Conservation (phyloP, 768 basidiomycete genomes). For the Xerocomus brunneocitrinus region DNA sequence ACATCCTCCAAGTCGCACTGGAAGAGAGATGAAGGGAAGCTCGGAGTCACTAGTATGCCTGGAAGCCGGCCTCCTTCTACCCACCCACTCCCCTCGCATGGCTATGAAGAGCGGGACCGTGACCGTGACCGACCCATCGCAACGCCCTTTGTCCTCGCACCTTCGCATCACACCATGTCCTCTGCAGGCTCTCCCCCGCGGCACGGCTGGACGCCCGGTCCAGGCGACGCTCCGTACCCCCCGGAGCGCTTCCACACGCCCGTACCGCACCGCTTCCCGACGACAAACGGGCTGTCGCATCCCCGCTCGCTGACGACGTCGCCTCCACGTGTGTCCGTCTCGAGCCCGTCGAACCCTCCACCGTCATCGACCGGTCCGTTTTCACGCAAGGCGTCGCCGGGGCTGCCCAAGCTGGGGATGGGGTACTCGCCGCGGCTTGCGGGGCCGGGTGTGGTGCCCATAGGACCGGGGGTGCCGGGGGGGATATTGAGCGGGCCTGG, state of each 20-base stretch:
- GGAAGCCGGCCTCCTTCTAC: conserved; percentile 37
- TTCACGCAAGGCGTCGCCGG: conserved; percentile 24
- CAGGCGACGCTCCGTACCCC: conserved; percentile 28
- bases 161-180: conserved; percentile 37
- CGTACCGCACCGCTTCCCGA: conserved; percentile 26
- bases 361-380: conserved; percentile 20
- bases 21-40: conserved; percentile 36
- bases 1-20: conserved; percentile 32
- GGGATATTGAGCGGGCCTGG: conserved; percentile 29
- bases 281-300: conserved; percentile 21
- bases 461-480: conserved; percentile 26
- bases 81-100: conserved; percentile 28
- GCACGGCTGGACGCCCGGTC: conserved; percentile 34
- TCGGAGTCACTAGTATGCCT: conserved; percentile 24
- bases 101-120: conserved; percentile 35
- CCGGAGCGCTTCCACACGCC: conserved; percentile 28
- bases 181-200: conserved; percentile 39
- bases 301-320: conserved; percentile 31
- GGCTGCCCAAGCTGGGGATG: conserved; percentile 27
- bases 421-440: conserved; percentile 28
- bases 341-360: conserved; percentile 16
- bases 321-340: conserved; percentile 32
- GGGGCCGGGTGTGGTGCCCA: conserved; percentile 29
- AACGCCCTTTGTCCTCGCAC: conserved; percentile 50
- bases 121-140: conserved; percentile 47